These are phyloP conservation scores for Cladophialophora chaetospira DNA, from an alignment of 2,329 filamentous ascomycete species.

Conservation along the genomic window DNA sequence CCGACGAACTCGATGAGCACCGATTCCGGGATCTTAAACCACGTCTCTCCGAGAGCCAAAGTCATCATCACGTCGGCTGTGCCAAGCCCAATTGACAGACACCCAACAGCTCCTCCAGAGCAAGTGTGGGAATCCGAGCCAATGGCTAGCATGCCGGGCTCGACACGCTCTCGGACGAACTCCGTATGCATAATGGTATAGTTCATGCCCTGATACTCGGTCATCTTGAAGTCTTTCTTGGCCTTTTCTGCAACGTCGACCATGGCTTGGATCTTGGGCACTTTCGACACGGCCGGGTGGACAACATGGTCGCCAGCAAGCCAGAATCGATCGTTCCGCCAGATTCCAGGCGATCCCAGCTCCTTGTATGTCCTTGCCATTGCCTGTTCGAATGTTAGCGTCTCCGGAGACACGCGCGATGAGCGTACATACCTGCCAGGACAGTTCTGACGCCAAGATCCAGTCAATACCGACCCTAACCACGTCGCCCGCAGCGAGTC, in stretches of 20 bases:
- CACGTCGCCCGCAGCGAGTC: constrained; percentile 43
- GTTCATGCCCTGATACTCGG: constrained; percentile 46
- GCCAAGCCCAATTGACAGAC: constrained; percentile 50
- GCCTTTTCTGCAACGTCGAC: constrained; percentile 43
- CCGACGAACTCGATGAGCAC: constrained; percentile 46
- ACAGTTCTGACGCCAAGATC: constrained; percentile 49
- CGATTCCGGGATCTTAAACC: constrained; percentile 51
- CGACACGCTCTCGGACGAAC: constrained; percentile 47
- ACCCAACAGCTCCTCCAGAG: constrained; percentile 46
- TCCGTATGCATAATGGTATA: constrained; percentile 53
- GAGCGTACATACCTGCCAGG: constrained; percentile 40
- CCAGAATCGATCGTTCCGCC: constrained; percentile 55
- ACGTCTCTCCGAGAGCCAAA: constrained; percentile 50
- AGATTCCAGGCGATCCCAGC: constrained; percentile 48
- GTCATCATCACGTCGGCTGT: constrained; percentile 50
- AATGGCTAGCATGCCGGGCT: constrained; percentile 49
- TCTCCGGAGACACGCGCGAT: background rate
- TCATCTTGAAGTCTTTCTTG: constrained; percentile 47
- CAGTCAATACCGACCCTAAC: constrained; percentile 50
- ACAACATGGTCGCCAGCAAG: constrained; percentile 54
- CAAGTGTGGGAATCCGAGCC: constrained; percentile 53
- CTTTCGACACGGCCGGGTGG: constrained; percentile 46
- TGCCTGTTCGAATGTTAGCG: background rate
- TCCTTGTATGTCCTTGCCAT: constrained; percentile 36
- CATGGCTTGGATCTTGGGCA: constrained; percentile 42